Evolutionary conservation across 805 yeast genomes (phyloP), one percentile per base, ranked within the genome.

Genomic region (Grigorovia yakushimaensis): DNA sequence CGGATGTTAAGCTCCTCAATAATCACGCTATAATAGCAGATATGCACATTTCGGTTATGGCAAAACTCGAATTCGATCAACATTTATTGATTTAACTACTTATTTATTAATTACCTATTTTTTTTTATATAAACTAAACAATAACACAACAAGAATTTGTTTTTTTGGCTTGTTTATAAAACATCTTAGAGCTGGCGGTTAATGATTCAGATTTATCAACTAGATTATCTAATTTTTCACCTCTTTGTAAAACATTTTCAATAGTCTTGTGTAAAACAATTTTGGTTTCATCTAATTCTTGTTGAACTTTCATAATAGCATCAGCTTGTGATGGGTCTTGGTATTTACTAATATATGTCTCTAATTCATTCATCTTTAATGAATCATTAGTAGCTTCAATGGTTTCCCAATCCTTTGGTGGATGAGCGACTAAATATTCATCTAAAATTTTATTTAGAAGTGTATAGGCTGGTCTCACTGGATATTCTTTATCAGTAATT

Each of bases 271-370:
- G 98, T 60, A 93, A 73, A 39, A 89, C 96, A 57, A 91, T 87
- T 73, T 93, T 93, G 36, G 98, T 93, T 64, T 93, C 98, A 67
- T 93, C 98, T 59, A 93, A 77, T 68, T 93, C 98, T 63, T 88
- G 95, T 72, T 93, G 98, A 20, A 93, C 98, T 66, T 84, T 85
- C 95, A 93, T 83, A 52, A 93, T 81, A 10, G 96, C 84, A 65
- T 93, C 99, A 0, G 98, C 98, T 71, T 93, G 96, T 39, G 84
- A 76, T 27, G 99, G 99, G 65, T 93, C 96, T 70, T 93, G 98
- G 69, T 93, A 93, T 61, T 86, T 86, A 57, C 73, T 70, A 55
- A 93, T 70, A 64, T 88, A 88, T 22, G 68, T 70, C 30, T 81
- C 84, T 58, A 91, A 73, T 50, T 77, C 78, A 23, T 51, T 49